Conservation (phyloP, 192 early-diverging fungal species). For the Coemansia sp. region DNA sequence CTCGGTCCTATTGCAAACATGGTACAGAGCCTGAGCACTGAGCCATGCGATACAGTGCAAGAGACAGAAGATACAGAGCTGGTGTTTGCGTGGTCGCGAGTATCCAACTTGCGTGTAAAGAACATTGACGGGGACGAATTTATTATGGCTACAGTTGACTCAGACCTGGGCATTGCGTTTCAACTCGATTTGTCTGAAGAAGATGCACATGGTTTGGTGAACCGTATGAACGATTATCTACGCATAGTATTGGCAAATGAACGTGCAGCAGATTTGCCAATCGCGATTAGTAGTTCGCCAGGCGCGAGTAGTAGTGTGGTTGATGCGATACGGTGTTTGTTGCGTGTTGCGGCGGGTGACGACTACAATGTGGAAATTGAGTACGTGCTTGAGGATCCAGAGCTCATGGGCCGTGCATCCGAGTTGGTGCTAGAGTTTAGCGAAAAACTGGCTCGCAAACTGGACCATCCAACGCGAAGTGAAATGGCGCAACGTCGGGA, state of each 20-base stretch:
- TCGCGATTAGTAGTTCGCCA: not conserved
- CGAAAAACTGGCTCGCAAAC: conserved; percentile 11
- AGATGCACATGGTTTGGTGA: not conserved
- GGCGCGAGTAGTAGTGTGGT: not conserved
- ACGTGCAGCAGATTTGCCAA: not conserved
- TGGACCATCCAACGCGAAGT: not conserved
- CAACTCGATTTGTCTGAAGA: not conserved
- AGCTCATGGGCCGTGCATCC: not conserved
- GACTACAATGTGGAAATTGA: not conserved
- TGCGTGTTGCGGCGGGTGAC: not conserved
- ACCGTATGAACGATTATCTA: conserved; percentile 2
- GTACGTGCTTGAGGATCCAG: not conserved
- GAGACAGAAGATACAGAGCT: conserved; percentile 8
- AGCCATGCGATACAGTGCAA: not conserved
- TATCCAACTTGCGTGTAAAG: conserved; percentile 30
- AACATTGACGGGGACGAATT: conserved; percentile 24
- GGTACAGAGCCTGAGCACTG: conserved; percentile 1
- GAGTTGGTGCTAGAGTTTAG: conserved; percentile 5
- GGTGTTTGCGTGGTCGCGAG: conserved; percentile 37
- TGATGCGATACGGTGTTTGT: not conserved
- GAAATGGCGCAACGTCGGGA: no score
- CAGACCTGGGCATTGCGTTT: conserved; percentile 41
- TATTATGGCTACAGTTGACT: conserved; percentile 41
- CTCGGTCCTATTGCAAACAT: conserved; percentile 29
- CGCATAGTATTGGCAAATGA: not conserved